Evolutionary conservation across 306 rosid species (phyloP).

Genomic region (Sesbania bispinosa): DNA sequence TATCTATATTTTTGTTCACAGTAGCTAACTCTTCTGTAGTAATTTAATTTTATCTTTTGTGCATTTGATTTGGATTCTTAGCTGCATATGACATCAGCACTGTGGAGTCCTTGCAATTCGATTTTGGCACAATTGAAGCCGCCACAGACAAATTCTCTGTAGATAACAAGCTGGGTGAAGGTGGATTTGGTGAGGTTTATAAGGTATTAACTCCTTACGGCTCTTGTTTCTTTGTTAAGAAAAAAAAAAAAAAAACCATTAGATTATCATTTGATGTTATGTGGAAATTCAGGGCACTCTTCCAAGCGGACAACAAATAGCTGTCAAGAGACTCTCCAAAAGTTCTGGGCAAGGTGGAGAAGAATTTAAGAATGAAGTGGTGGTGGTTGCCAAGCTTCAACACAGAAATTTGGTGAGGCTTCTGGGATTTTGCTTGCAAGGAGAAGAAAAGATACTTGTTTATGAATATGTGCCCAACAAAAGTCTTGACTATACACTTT

Average conservation of each 20-base stretch:
- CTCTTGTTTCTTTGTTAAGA: not conserved
- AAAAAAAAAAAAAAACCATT: too few species aligned
- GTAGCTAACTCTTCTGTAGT: not conserved
- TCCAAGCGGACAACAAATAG: constrained; percentile 35
- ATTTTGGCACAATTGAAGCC: constrained; percentile 28
- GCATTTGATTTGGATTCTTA: not conserved
- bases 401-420: constrained; percentile 52
- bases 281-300: constrained; percentile 41
- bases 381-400: constrained; percentile 46
- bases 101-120: constrained; percentile 41
- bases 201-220: constrained; percentile 44
- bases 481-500: constrained; percentile 44
- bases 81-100: constrained; percentile 22
- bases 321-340: constrained; percentile 54
- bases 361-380: constrained; percentile 57
- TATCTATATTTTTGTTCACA: not conserved
- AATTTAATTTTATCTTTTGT: not conserved
- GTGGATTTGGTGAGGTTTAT: constrained; percentile 55
- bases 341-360: constrained; percentile 42
- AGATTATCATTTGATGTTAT: not conserved
- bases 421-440: constrained; percentile 53
- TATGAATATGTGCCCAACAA: constrained; percentile 48
- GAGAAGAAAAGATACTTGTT: constrained; percentile 49
- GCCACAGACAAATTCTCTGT: constrained; percentile 50
- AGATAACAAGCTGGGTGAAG: constrained; percentile 44